Base-by-base conservation (phyloP, 106 monocot genomes). In the Posidonia australis region DNA sequence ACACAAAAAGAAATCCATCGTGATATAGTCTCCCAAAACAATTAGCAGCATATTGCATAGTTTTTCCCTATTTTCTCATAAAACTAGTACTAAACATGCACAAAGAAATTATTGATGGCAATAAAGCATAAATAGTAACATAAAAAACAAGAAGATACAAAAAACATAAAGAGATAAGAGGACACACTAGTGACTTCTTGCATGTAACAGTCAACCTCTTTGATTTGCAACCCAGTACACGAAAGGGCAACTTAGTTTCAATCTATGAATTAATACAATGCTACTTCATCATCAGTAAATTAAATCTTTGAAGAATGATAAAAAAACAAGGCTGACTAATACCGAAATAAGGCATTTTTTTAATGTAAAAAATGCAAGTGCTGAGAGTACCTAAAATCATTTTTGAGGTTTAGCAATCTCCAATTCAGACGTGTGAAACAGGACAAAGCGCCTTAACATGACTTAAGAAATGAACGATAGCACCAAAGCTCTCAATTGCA, bases 401-500 rank as follows among this genome's bases (percentile, higher is more conserved):
- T 90, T 98, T 21, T 75, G 45, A 60, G 90, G 90, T 65, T 90
- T 90, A 31, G 74, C 69, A 54, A 90, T 82, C 14, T 85, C 96
- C 58, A 98, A 69, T 58, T 98, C 96, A 62, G 96, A 98, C 96
- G 90, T 98, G 96, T 20, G 80, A 80, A 62, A 84, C 71, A 1
- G 96, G 96, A 59, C 96, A 98, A 66, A 98, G 87, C 42, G 90
- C 96, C 77, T 98, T 98, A 24, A 98, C 80, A 52, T 90, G 87
- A 87, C 90, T 83, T n/a, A 78, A 68, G 23, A 90, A 83, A 71
- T 85, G 90, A 19, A 98, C 77, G 49, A 84, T 79, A 24, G 90
- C 96, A 64, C 96, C 87, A 75, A 85, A 90, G 19, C 27, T 67
- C 44, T 84, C 87, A 20, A 98, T 90, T 53, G 77, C 66, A 70